phyloP scores from a whole-genome alignment of 2,329 filamentous ascomycete genomes.

The Tolypocladium sp. region DNA sequence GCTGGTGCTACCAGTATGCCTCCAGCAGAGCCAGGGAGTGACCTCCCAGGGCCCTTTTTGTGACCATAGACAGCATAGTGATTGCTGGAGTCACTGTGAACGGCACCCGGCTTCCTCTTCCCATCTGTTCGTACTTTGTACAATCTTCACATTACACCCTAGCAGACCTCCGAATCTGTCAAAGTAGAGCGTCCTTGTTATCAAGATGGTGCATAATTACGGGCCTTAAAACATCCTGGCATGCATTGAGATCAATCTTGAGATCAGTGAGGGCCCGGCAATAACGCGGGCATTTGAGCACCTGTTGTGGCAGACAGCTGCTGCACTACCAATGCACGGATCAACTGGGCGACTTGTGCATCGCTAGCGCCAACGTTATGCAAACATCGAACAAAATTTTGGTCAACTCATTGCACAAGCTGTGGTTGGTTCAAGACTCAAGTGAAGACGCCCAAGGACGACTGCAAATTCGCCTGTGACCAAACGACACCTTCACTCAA shows the following conservation, averaged over 20 bases:
- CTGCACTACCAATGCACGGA: neutral
- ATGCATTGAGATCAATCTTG: neutral
- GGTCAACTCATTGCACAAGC: conserved; percentile 3
- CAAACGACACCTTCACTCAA: neutral
- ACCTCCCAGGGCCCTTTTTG: too few species aligned
- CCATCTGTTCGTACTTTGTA: too few species aligned
- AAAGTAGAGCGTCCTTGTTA: too few species aligned
- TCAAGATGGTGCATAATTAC: too few species aligned
- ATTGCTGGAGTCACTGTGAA: too few species aligned
- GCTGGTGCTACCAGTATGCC: neutral
- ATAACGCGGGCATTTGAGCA: neutral
- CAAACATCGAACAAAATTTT: conserved; percentile 6
- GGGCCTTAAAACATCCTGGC: too few species aligned
- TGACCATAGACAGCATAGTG: too few species aligned
- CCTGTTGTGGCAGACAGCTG: too few species aligned
- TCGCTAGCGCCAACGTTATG: conserved; percentile 9
- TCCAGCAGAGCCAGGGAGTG: neutral
- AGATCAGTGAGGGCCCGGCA: neutral
- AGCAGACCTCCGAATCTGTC: too few species aligned
- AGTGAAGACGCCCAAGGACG: neutral
- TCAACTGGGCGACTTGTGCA: neutral
- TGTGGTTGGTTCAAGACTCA: neutral
- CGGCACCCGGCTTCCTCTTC: too few species aligned
- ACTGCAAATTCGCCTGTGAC: neutral
- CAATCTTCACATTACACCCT: too few species aligned